phyloP scores from a whole-genome alignment of 306 rosid genomes.

The Vigna hirtella region DNA sequence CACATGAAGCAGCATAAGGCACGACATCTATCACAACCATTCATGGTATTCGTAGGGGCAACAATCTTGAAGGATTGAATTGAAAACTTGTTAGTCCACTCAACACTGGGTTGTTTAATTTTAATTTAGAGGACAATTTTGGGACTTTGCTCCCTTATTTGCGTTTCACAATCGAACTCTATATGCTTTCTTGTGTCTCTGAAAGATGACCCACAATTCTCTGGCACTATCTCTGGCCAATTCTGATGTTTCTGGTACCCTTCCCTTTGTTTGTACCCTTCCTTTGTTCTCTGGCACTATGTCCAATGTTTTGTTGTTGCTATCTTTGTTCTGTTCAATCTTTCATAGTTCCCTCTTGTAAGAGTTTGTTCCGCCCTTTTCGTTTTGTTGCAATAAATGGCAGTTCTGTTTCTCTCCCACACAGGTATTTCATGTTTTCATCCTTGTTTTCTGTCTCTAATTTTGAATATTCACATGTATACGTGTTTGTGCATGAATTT shows the following conservation, averaged over 20 bases:
- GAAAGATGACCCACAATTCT: neutral
- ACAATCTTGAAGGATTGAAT: neutral
- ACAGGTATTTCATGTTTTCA: no score
- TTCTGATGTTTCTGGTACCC: no score
- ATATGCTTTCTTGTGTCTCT: neutral
- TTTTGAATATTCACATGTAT: neutral
- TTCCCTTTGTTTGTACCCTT: no score
- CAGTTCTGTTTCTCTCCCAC: no score
- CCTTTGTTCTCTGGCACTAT: neutral
- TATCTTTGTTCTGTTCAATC: neutral
- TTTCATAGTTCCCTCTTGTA: neutral
- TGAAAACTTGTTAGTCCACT: neutral
- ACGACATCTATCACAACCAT: no score
- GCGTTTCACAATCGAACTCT: neutral
- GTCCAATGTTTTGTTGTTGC: neutral
- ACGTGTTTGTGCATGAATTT: no score
- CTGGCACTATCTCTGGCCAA: no score
- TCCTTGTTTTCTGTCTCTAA: no score
- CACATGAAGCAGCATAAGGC: no score
- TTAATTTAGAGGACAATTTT: neutral
- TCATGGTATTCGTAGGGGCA: no score
- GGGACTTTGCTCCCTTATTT: neutral
- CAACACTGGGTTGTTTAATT: neutral
- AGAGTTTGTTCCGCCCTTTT: no score
- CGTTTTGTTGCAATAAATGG: no score